Percentiles rank a stretch among this genome's conserved stretches.
Conservation (phyloP, 352 stramenopile genomes). For the Blastocystis hominis region DNA sequence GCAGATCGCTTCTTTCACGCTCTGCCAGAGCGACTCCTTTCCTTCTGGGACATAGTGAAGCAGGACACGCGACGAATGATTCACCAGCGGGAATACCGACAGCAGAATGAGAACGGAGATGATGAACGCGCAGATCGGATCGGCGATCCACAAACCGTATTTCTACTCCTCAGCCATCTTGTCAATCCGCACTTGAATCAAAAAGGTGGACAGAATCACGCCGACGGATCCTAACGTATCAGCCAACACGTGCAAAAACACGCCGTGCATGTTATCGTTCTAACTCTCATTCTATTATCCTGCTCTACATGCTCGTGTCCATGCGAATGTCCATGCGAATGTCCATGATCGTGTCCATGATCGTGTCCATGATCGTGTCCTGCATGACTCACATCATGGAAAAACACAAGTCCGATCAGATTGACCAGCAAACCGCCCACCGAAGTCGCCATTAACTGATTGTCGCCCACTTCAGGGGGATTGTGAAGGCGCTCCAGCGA, state of each 20-base stretch:
- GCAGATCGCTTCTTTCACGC: neutral
- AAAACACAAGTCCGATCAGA: constrained; percentile 79
- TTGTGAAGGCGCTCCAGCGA: constrained; percentile 68
- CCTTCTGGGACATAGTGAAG: neutral
- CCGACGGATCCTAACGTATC: constrained; percentile 79
- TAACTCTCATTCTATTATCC: constrained; percentile 56
- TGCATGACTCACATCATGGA: constrained; percentile 75
- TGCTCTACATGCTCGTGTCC: constrained; percentile 60
- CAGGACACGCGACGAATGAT: constrained; percentile 1
- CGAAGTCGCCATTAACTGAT: constrained; percentile 76
- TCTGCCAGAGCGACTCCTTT: neutral
- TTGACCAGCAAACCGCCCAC: constrained; percentile 74
- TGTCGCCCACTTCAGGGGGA: constrained; percentile 71
- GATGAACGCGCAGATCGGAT: constrained; percentile 71
- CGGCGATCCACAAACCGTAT: constrained; percentile 72
- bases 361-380: constrained; percentile 65
- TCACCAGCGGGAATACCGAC: constrained; percentile 39
- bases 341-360: constrained; percentile 68
- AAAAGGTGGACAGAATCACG: constrained; percentile 75
- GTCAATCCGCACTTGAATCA: constrained; percentile 68
- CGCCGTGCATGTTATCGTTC: constrained; percentile 80
- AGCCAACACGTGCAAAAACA: constrained; percentile 78
- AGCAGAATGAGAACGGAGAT: constrained; percentile 74
- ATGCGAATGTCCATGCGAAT: constrained; percentile 60
- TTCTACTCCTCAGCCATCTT: neutral